Evolutionary conservation across 1,284 basidiomycete species (phyloP).

Genomic region (Trametes pubescens): DNA sequence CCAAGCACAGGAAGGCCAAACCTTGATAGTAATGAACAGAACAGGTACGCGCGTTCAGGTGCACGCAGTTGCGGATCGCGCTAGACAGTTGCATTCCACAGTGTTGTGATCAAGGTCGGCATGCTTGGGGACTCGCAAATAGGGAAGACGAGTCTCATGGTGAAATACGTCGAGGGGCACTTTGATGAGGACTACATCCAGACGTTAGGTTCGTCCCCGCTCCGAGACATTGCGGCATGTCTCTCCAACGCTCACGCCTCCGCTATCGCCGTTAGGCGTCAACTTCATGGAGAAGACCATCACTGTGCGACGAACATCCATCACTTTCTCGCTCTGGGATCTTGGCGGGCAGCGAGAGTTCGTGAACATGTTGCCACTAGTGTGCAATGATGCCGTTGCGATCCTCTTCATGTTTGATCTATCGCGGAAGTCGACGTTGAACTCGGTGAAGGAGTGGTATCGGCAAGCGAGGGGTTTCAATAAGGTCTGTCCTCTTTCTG

Average conservation of each 20-base stretch:
- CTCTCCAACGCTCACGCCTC: conserved; percentile 2
- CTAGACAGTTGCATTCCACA: conserved; percentile 41
- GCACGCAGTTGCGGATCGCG: conserved; percentile 7
- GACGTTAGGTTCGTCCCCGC: conserved; percentile 81
- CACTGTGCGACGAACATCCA: conserved; percentile 95
- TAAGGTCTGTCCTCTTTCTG: conserved; percentile 69
- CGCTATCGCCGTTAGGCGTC: conserved; percentile 67
- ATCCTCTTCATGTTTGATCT: conserved; percentile 99
- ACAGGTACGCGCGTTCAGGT: conserved; percentile 54
- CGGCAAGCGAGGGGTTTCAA: conserved; percentile 98
- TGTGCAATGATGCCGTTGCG: conserved; percentile 98
- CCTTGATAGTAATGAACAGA: conserved; percentile 77
- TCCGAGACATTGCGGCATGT: background rate
- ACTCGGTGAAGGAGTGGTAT: conserved; percentile 99
- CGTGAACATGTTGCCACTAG: conserved; percentile 98
- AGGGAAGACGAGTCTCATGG: conserved; percentile 98
- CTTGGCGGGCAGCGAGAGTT: conserved; percentile 97
- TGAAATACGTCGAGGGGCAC: conserved; percentile 97
- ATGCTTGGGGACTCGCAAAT: conserved; percentile 99
- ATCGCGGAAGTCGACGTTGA: conserved; percentile 94
- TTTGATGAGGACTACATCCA: conserved; percentile 99
- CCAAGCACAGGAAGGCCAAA: conserved; percentile 52
- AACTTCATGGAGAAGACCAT: conserved; percentile 99
- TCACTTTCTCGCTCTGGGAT: conserved; percentile 99
- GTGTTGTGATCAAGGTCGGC: conserved; percentile 96